Evolutionary conservation across 495 filamentous ascomycete genomes (phyloP).

Genomic region (Arthonia radiata): DNA sequence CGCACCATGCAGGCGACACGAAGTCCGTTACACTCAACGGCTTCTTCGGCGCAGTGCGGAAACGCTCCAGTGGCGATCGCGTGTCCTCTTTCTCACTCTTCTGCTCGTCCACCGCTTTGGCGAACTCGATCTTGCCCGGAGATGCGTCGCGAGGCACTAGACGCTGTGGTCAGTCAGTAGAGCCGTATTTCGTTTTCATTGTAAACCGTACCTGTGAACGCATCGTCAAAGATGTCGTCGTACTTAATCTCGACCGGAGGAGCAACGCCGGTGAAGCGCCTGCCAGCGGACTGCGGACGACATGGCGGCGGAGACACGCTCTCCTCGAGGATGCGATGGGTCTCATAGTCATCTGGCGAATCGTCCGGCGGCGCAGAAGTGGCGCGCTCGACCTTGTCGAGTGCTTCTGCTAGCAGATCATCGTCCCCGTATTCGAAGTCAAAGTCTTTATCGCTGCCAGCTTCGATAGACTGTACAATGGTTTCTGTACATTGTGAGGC

Average conservation of each 20-base stretch:
- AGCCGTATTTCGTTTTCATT: constrained; percentile 1
- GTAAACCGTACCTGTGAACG: constrained; percentile 6
- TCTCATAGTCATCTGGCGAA: background rate
- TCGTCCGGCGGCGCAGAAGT: background rate
- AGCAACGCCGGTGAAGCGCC: constrained; percentile 1
- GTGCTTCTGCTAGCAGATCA: constrained; percentile 6
- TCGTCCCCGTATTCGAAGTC: constrained; percentile 13
- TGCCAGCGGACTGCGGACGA: background rate
- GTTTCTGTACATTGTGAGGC: too few species aligned
- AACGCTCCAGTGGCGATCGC: constrained; percentile 43
- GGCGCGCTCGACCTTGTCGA: constrained; percentile 6
- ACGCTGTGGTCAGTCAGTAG: constrained; percentile 14
- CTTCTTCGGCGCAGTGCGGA: constrained; percentile 50
- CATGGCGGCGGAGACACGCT: background rate
- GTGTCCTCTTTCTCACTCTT: constrained; percentile 11
- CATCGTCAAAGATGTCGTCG: constrained; percentile 7
- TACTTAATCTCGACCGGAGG: constrained; percentile 9
- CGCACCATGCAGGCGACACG: constrained; percentile 71
- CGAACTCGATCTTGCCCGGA: background rate
- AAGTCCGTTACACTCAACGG: constrained; percentile 79
- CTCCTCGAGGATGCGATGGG: constrained; percentile 1
- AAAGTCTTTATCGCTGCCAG: constrained; percentile 15
- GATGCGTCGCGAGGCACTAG: constrained; percentile 7
- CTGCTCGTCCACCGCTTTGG: background rate
- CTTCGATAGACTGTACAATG: too few species aligned